Conservation (phyloP, 1,284 basidiomycete species). For the Ceratobasidium sp. region DNA sequence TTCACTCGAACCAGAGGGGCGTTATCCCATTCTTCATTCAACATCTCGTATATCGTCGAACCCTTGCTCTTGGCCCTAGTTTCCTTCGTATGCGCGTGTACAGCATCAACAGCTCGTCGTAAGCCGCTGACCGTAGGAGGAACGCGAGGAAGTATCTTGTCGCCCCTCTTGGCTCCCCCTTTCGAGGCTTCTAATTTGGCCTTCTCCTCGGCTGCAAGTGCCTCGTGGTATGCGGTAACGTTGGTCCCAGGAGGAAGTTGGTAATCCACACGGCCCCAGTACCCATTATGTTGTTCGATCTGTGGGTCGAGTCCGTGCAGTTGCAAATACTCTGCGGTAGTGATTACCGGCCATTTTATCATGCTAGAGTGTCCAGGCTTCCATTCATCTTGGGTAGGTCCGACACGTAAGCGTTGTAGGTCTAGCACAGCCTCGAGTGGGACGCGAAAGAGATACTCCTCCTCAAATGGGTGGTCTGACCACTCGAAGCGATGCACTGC, state of each 20-base stretch:
- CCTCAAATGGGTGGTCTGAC: conserved; percentile 18
- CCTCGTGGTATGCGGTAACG: conserved; percentile 1
- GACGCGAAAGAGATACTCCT: conserved; percentile 10
- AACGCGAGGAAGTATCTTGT: neutral
- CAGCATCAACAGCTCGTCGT: neutral
- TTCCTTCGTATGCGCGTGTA: neutral
- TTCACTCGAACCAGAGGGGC: conserved; percentile 59
- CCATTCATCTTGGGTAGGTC: conserved; percentile 44
- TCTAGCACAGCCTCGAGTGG: conserved; percentile 47
- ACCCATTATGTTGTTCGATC: conserved; percentile 30
- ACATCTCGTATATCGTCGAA: neutral
- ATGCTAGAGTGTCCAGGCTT: conserved; percentile 15
- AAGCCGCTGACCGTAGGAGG: neutral
- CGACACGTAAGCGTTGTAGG: conserved; percentile 37
- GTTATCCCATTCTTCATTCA: conserved; percentile 54
- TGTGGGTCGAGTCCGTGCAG: conserved; percentile 41
- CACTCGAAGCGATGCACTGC: conserved; percentile 20
- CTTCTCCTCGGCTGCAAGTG: neutral
- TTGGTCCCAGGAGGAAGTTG: neutral
- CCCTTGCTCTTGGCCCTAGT: neutral
- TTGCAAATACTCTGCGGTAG: conserved; percentile 44
- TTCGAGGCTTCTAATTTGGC: neutral
- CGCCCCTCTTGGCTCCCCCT: neutral
- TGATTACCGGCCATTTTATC: conserved; percentile 38
- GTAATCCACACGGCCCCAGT: conserved; percentile 25